Evolutionary conservation across 495 filamentous ascomycete species (phyloP), one percentile per base, ranked within the genome.

Genomic region (Pseudomonodictys pantanalensis): DNA sequence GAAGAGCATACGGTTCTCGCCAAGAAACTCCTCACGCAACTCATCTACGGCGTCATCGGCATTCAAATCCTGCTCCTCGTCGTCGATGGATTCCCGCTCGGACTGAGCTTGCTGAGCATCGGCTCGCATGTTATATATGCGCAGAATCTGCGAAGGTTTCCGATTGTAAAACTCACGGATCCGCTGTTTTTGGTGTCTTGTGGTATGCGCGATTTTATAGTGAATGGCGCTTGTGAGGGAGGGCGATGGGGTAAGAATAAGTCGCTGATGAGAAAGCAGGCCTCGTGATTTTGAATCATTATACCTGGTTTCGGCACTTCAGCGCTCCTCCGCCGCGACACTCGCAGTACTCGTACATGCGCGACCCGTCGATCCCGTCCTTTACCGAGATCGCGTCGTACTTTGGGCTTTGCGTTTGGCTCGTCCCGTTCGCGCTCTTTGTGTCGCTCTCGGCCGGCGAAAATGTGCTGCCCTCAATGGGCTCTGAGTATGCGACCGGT

Each of bases 381-480:
- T 98, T 98, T 73, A 92, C 91, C 9, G 91, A 97, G 72, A 91
- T 98, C 38, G 91, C 92, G 0, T 92, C 90, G 1, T 98, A 92
- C 71, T 98, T 98, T 68, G 93, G 93, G 3, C 78, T 98, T 8
- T 96, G 90, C 70, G 90, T 98, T 12, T 98, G 93, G 93, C 80
- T 98, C 11, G 88, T 97, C 1, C 93, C 93, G 0, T 98, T 98
- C 72, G 85, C 92, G 24, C 80, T 98, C 32, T 98, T 98, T 68
- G 92, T 98, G 26, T 91, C 86, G 52, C 75, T 98, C 17, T 92
- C 88, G 17, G 95, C 93, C 1, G 87, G 90, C 42, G 93, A 98
- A 64, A 97, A 97, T 71, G 88, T 97, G 10, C 76, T 98, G 57
- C 93, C 93, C 2, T 92, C 84, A 44, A 97, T 95, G 79, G 83